Percentiles rank a stretch among this genome's conserved stretches.
Conservation (phyloP, 768 basidiomycete genomes). For the Infundibulicybe gibba region DNA sequence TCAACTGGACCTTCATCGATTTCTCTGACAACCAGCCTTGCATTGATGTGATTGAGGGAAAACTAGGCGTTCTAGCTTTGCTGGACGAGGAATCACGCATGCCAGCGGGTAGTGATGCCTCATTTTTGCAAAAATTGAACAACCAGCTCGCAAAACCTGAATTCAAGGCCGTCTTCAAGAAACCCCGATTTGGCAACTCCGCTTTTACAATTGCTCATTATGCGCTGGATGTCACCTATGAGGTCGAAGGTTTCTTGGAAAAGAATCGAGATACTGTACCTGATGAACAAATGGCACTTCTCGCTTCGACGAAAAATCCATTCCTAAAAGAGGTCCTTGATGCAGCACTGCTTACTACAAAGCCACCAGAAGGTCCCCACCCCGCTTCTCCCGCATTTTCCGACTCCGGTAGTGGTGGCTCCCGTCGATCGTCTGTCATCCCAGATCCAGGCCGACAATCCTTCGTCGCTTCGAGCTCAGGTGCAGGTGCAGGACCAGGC, state of each 20-base stretch:
- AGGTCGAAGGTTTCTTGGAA: constrained; percentile 96
- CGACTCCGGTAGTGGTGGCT: constrained; percentile 72
- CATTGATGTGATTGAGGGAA: constrained; percentile 98
- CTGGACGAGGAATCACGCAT: constrained; percentile 98
- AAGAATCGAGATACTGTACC: constrained; percentile 99
- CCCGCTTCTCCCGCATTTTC: constrained; percentile 76
- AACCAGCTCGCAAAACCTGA: constrained; percentile 81
- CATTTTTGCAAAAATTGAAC: constrained; percentile 92
- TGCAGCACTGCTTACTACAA: constrained; percentile 75
- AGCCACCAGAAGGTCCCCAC: constrained; percentile 60
- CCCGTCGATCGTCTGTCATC: constrained; percentile 80
- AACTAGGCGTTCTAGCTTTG: constrained; percentile 89
- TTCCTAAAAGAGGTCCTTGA: constrained; percentile 96
- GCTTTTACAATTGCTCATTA: constrained; percentile 99
- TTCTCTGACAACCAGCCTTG: constrained; percentile 99
- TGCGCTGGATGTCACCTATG: constrained; percentile 97
- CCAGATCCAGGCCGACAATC: constrained; percentile 83
- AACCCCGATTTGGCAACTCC: constrained; percentile 96
- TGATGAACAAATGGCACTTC: constrained; percentile 91
- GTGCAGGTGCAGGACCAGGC: constrained; percentile 25
- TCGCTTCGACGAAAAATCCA: constrained; percentile 82
- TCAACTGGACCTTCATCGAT: constrained; percentile 99
- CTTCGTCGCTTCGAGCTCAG: constrained; percentile 50
- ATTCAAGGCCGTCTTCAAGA: constrained; percentile 90
- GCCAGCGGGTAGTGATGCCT: constrained; percentile 87